phyloP scores from a whole-genome alignment of 768 basidiomycete species.

The Clitopilus hobsonii region DNA sequence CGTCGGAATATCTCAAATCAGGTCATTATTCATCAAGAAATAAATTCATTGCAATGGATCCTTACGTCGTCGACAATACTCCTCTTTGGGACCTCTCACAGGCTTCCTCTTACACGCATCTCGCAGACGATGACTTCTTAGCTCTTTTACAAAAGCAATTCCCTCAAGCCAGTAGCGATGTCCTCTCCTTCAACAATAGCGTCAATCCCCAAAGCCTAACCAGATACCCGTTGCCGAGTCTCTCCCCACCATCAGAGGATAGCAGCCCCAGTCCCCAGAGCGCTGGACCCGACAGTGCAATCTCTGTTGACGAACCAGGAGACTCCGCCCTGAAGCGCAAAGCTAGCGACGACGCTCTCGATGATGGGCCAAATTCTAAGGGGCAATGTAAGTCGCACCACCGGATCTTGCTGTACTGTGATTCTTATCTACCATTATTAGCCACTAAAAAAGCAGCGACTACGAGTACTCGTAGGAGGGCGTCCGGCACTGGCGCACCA shows the following conservation, averaged over 20 bases:
- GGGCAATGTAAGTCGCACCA: constrained; percentile 39
- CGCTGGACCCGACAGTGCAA: constrained; percentile 25
- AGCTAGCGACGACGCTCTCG: constrained; percentile 60
- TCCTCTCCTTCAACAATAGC: constrained; percentile 28
- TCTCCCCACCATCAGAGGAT: constrained; percentile 67
- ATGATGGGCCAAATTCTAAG: constrained; percentile 66
- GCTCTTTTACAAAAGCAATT: constrained; percentile 77
- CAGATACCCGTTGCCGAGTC: constrained; percentile 41
- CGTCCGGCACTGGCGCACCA: constrained; percentile 20
- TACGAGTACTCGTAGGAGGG: constrained; percentile 28
- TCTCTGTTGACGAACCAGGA: constrained; percentile 29
- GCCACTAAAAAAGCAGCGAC: constrained; percentile 18
- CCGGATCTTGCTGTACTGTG: background rate
- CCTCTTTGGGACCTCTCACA: constrained; percentile 69
- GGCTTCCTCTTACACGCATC: constrained; percentile 51
- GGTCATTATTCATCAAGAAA: background rate
- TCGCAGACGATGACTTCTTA: constrained; percentile 75
- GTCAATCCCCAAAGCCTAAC: constrained; percentile 61
- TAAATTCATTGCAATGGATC: constrained; percentile 37
- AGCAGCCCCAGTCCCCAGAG: constrained; percentile 77
- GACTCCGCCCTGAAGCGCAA: constrained; percentile 70
- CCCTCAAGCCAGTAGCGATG: constrained; percentile 20
- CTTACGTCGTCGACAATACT: constrained; percentile 35
- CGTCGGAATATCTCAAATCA: background rate
- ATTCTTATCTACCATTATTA: constrained; percentile 2